Conservation (phyloP, 208 protist species). For the Trypanosoma melophagium region DNA sequence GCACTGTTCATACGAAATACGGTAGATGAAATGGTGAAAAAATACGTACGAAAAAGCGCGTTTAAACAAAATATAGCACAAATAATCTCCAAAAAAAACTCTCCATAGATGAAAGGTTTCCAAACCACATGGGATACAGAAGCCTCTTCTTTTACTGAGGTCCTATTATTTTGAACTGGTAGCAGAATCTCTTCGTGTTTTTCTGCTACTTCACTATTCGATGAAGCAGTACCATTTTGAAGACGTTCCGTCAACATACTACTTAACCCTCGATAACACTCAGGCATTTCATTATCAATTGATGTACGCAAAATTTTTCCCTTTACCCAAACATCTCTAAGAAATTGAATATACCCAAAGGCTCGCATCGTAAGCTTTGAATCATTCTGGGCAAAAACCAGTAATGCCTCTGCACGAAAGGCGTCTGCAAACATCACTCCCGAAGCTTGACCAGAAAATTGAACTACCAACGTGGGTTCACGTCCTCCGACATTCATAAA, state of each 20-base stretch:
- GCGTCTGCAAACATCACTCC: conserved; percentile 63
- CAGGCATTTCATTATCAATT: conserved; percentile 45
- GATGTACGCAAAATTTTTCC: conserved; percentile 45
- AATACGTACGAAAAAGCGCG: conserved; percentile 16
- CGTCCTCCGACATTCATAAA: conserved; percentile 49
- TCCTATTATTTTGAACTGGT: neutral
- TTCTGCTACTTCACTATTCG: neutral
- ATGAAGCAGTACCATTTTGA: conserved; percentile 3
- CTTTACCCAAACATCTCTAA: conserved; percentile 46
- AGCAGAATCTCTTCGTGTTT: neutral
- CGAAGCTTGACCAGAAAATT: conserved; percentile 59
- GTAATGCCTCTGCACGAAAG: conserved; percentile 54
- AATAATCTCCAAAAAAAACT: conserved; percentile 22
- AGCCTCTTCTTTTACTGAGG: conserved; percentile 1
- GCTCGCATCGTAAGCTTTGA: conserved; percentile 49
- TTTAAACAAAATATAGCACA: conserved; percentile 13
- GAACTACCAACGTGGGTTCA: conserved; percentile 50
- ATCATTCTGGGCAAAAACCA: conserved; percentile 42
- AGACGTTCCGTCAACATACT: conserved; percentile 39
- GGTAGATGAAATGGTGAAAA: conserved; percentile 8
- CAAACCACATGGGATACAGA: neutral
- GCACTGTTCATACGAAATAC: neutral
- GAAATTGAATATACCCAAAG: conserved; percentile 52
- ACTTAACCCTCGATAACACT: conserved; percentile 46
- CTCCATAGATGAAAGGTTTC: conserved; percentile 10